phyloP scores from a whole-genome alignment of 2,329 filamentous ascomycete species.

The Alternaria sp. region DNA sequence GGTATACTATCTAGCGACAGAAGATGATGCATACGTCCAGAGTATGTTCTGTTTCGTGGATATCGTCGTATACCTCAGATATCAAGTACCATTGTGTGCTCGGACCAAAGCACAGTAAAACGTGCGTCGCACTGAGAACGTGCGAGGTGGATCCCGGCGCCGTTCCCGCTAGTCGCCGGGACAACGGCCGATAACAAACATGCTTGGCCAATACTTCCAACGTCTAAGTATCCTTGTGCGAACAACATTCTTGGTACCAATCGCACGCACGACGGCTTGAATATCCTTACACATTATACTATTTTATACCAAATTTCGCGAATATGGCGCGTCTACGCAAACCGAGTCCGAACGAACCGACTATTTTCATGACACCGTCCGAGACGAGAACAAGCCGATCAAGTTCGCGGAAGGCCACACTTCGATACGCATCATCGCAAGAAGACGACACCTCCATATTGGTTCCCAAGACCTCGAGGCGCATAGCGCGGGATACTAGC shows the following conservation, averaged over 20 bases:
- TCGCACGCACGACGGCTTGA: conserved; percentile 3
- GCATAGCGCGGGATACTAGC: conserved; percentile 33
- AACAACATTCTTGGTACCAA: conserved; percentile 15
- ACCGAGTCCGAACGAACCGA: conserved; percentile 36
- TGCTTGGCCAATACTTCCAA: conserved; percentile 8
- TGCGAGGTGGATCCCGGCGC: conserved; percentile 1
- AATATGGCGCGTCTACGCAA: conserved; percentile 49
- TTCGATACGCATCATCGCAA: conserved; percentile 12
- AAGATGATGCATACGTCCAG: background rate
- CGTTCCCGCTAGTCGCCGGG: conserved; percentile 12
- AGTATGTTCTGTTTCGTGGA: background rate
- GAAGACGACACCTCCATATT: conserved; percentile 36
- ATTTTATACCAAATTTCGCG: conserved; percentile 5
- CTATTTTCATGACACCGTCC: conserved; percentile 27
- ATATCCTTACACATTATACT: conserved; percentile 7
- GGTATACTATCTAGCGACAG: background rate
- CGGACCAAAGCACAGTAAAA: background rate
- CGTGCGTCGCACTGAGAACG: background rate
- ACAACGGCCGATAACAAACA: conserved; percentile 23
- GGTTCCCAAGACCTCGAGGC: conserved; percentile 37
- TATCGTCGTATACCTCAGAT: background rate
- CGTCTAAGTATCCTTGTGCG: conserved; percentile 9
- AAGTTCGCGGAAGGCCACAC: conserved; percentile 39
- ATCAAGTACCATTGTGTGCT: background rate
- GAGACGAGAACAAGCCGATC: conserved; percentile 30